Evolutionary conservation across 768 basidiomycete species (phyloP).

Genomic region (Pleurotus pulmonarius): DNA sequence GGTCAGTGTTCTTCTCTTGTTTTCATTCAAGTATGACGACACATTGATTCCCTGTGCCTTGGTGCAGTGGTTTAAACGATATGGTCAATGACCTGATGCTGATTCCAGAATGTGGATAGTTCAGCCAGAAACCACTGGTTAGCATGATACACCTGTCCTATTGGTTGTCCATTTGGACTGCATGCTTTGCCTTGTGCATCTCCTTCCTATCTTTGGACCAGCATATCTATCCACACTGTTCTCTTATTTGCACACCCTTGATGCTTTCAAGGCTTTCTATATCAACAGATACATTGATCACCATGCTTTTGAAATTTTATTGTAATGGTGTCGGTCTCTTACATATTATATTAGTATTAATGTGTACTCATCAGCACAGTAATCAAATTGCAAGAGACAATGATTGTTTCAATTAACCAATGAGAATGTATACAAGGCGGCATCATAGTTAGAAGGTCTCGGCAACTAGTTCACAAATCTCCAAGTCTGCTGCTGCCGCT

Average conservation of each 20-base stretch:
- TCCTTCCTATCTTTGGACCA: constrained; percentile 23
- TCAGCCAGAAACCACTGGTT: constrained; percentile 8
- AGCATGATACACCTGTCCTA: constrained; percentile 3
- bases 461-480: too few relatives aligned
- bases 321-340: too few relatives aligned
- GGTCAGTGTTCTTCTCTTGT: constrained; percentile 19
- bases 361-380: too few relatives aligned
- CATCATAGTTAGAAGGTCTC: too few relatives aligned
- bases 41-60: constrained; percentile 21
- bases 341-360: too few relatives aligned
- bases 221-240: constrained; percentile 16
- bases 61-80: constrained; percentile 20
- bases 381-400: too few relatives aligned
- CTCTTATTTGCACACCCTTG: constrained; percentile 3
- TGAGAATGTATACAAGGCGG: too few relatives aligned
- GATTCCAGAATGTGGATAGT: constrained; percentile 24
- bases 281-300: constrained; percentile 6
- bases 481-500: too few relatives aligned
- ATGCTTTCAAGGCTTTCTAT: not conserved
- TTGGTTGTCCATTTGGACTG: constrained; percentile 23
- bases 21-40: constrained; percentile 16
- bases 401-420: too few relatives aligned
- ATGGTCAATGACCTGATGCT: constrained; percentile 13
- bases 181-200: constrained; percentile 23
- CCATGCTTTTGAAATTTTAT: not conserved